Conservation (phyloP, 352 stramenopile genomes). For the Globisporangium perplexum region DNA sequence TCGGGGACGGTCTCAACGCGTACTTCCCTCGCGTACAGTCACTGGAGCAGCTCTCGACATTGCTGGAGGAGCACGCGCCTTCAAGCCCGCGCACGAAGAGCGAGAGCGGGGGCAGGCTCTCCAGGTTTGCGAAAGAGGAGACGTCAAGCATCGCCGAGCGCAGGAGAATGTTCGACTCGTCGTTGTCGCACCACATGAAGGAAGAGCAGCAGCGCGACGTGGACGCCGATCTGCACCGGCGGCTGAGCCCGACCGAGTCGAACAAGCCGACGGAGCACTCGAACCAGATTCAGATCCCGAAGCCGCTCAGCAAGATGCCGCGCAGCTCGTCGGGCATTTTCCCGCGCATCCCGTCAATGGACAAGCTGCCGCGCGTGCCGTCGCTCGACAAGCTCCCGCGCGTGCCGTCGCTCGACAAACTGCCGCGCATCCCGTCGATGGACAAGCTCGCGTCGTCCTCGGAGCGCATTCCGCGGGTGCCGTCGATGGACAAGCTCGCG, state of each 20-base stretch:
- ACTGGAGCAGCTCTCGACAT: constrained; percentile 63
- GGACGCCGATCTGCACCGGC: constrained; percentile 10
- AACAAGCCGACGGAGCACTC: constrained; percentile 22
- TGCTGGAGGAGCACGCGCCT: constrained; percentile 60
- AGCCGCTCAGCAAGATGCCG: constrained; percentile 74
- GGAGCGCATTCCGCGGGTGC: constrained; percentile 61
- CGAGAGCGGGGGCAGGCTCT: not conserved
- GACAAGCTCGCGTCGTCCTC: constrained; percentile 60
- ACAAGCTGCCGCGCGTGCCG: constrained; percentile 33
- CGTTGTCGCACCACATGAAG: constrained; percentile 13
- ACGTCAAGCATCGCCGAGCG: constrained; percentile 1
- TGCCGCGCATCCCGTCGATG: constrained; percentile 63
- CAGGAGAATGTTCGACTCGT: constrained; percentile 1
- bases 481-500: constrained; percentile 66
- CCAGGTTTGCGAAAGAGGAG: constrained; percentile 3
- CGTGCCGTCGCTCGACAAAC: constrained; percentile 54
- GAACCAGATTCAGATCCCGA: constrained; percentile 70
- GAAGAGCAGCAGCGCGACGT: constrained; percentile 18
- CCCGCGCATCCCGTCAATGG: constrained; percentile 66
- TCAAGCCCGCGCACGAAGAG: constrained; percentile 30
- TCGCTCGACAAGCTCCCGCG: constrained; percentile 56
- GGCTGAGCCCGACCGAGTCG: constrained; percentile 42
- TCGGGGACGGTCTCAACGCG: constrained; percentile 53
- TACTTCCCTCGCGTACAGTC: constrained; percentile 80
- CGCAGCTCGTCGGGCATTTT: constrained; percentile 78